These are phyloP conservation scores for Amanita molliuscula DNA, from an alignment of 768 basidiomycete species.

Conservation along the genomic window DNA sequence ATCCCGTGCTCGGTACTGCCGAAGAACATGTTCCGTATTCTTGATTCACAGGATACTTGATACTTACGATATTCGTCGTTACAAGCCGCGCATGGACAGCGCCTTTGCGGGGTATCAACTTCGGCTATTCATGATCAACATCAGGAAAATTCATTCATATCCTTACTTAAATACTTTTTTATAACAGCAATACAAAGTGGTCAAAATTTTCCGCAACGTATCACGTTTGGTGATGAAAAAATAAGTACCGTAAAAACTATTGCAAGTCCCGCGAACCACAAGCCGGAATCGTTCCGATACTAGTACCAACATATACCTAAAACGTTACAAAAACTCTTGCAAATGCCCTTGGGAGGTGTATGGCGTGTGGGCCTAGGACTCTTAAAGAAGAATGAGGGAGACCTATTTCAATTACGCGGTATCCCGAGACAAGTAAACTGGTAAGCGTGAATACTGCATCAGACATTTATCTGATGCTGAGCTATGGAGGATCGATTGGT, in stretches of 20 bases:
- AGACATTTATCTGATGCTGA: background rate
- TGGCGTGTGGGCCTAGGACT: conserved; percentile 89
- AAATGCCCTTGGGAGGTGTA: conserved; percentile 86
- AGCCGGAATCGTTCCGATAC: too few species aligned
- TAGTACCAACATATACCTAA: conserved; percentile 67
- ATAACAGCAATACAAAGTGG: too few species aligned
- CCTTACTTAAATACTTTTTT: too few species aligned
- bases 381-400: conserved; percentile 57
- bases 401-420: conserved; percentile 74
- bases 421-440: conserved; percentile 55
- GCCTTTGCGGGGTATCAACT: too few species aligned
- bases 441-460: conserved; percentile 21
- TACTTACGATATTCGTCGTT: conserved; percentile 51
- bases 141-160: too few species aligned
- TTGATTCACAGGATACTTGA: conserved; percentile 2
- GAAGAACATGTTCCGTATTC: background rate
- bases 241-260: too few species aligned
- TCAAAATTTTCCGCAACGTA: too few species aligned
- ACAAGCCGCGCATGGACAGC: too few species aligned
- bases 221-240: too few species aligned
- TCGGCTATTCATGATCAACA: too few species aligned
- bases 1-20: conserved; percentile 54
- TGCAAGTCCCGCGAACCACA: too few species aligned
- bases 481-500: conserved; percentile 64
- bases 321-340: conserved; percentile 47